These are phyloP conservation scores for Conringia planisiliqua DNA, from an alignment of 345 rosid species.

Conservation along the genomic window DNA sequence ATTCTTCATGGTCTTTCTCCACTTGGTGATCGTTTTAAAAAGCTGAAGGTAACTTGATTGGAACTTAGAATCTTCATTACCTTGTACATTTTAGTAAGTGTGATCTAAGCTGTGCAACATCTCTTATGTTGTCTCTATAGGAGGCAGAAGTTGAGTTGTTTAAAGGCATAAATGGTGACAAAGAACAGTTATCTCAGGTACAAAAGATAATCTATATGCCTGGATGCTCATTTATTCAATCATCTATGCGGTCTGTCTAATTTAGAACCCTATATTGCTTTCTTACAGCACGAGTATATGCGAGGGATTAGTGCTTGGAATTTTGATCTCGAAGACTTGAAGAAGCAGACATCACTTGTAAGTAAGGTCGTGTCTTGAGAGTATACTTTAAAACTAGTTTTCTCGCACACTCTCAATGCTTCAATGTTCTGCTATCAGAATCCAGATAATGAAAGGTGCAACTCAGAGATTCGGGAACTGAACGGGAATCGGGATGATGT, in stretches of 20 bases:
- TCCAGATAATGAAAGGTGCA: slow-evolving; percentile 45
- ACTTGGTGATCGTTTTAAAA: slow-evolving; percentile 71
- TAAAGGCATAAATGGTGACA: slow-evolving; percentile 60
- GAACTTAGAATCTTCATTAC: neutral
- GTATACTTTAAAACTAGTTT: neutral
- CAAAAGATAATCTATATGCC: neutral
- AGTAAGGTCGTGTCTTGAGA: slow-evolving; percentile 29
- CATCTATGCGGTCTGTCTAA: neutral
- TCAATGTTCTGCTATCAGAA: slow-evolving; percentile 49
- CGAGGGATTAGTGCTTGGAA: slow-evolving; percentile 86
- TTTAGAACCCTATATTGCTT: slow-evolving; percentile 1
- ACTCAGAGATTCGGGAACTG: slow-evolving; percentile 41
- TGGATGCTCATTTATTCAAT: neutral
- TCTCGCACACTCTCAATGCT: neutral
- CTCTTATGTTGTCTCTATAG: slow-evolving; percentile 11
- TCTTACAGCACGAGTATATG: slow-evolving; percentile 70
- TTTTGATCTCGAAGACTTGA: slow-evolving; percentile 77
- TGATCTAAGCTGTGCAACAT: neutral
- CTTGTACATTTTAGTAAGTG: neutral
- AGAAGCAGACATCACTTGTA: slow-evolving; percentile 70
- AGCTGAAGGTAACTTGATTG: slow-evolving; percentile 53
- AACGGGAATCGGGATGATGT: slow-evolving; percentile 31
- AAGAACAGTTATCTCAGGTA: slow-evolving; percentile 79
- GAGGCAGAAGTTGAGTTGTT: slow-evolving; percentile 31
- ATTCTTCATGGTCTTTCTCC: slow-evolving; percentile 66